Evolutionary conservation across 495 filamentous ascomycete species (phyloP), one percentile per base, ranked within the genome.

Genomic region (Podospora tetraspora): DNA sequence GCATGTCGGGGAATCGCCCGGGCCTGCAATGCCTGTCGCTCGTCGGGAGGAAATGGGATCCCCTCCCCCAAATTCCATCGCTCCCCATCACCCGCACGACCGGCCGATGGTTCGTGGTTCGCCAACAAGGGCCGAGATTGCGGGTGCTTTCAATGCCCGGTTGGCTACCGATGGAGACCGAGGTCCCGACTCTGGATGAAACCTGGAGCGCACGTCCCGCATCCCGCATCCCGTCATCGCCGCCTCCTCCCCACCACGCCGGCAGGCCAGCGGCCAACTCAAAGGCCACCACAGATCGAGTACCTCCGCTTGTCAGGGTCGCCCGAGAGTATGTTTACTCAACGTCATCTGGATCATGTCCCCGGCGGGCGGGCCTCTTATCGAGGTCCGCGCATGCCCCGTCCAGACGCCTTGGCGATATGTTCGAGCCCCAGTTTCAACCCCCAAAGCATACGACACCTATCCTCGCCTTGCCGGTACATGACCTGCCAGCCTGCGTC

Each of bases 101-200:
- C 34, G 43, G 60, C 59, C 65, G 32, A 67, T 19, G 65, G 65
- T 61, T 58, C 16, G 37, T 52, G 37, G 37, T n/a, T 52, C 37
- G 37, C 30, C 37, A 68, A 63, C 62, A 68, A 68, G 52, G 58
- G 66, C 66, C 66, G 66, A 68, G 66, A 68, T 68, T 68, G 66
- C 66, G 66, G 34, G 43, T 68, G 59, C 19, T 16, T 34, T 62
- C 23, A 52, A 16, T 62, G 66, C 66, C 66, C 34, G 66, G 66
- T 68, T 62, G 66, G 60, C 60, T 60, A 52, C 37, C 59, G 37
- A 52, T 68, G 34, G 59, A 68, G 66, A 66, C 22, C 24, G 64
- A 66, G 52, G 27, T 58, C 64, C 64, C 64, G 64, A 66, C 60
- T 66, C 22, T 66, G 60, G 64, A 66, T 66, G 64, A 66, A 66